Base-by-base conservation (phyloP, 306 rosid species). In the Prosopis cineraria region DNA sequence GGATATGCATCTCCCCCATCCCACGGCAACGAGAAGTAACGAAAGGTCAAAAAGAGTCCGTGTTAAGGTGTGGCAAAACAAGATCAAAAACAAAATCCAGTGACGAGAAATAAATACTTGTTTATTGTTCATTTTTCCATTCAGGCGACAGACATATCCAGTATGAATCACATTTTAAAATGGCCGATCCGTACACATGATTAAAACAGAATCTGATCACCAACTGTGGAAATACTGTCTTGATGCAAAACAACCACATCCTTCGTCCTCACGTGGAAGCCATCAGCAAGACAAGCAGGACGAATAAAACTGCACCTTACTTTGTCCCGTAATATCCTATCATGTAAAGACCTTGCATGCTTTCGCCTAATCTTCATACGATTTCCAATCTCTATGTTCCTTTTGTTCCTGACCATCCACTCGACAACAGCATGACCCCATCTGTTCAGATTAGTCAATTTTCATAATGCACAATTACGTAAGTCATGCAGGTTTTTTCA, bases 221-320 rank as follows among this genome's bases (percentile, higher is more conserved):
- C 65, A 53, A 41, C 64, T 59, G 73, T 55, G 78, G 67, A 53
- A 76, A 45, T 12, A 40, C 70, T 74, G 83, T 82, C 84, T 75
- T 10, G 52, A 16, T 81, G n/a, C 59, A 33, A 10, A 44, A 33
- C 39, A 44, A 68, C 30, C 79, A 40, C 10, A 66, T 52, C 53
- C 65, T 31, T 25, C 31, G 48, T 68, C 12, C 47, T 75, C 82
- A 72, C 79, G 78, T 13, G 55, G 83, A 75, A 70, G 27, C 65
- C 71, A 68, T 27, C 56, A 76, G 52, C 68, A 73, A 40, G 78
- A 71, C 73, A 83, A 68, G 64, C 81, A 81, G 7, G 66, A 55
- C 73, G 83, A 85, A 84, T 70, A 80, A 78, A 37, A 72, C 79
- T 79, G 83, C 89, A 74, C 75, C 86, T 75, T 41, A 52, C 74